Percentiles rank a stretch among this genome's conserved stretches.
Evolutionary conservation across 768 basidiomycete genomes (phyloP).

Genomic region (Termitomyces eurrhizus): DNA sequence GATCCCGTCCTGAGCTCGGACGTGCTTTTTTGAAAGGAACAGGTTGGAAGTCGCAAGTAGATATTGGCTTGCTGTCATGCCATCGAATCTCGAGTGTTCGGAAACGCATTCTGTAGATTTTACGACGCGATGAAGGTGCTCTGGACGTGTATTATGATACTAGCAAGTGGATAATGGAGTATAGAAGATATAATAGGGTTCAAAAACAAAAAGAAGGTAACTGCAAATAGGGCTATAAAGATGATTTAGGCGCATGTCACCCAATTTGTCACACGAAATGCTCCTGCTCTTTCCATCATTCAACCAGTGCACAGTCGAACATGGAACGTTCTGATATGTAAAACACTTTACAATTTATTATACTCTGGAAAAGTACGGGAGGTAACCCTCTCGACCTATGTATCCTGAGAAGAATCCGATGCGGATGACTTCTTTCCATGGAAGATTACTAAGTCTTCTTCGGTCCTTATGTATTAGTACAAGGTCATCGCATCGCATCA

Average conservation of each 20-base stretch:
- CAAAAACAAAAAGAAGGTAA: slow-evolving; percentile 6
- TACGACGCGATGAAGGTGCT: slow-evolving; percentile 15
- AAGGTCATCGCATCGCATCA: neutral
- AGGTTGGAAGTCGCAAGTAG: slow-evolving; percentile 95
- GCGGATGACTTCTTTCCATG: slow-evolving; percentile 1
- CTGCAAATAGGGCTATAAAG: neutral
- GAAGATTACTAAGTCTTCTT: neutral
- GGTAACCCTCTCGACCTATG: neutral
- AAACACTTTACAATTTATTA: neutral
- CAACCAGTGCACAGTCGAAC: neutral
- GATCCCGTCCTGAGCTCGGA: slow-evolving; percentile 46
- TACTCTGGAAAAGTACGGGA: neutral
- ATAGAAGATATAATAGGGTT: slow-evolving; percentile 1
- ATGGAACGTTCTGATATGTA: neutral
- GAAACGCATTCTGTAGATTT: slow-evolving; percentile 59
- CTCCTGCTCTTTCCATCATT: neutral
- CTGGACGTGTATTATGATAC: slow-evolving; percentile 12
- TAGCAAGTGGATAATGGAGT: neutral
- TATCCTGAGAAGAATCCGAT: neutral
- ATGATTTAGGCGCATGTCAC: slow-evolving; percentile 8
- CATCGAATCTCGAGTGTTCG: slow-evolving; percentile 92
- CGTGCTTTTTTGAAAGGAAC: slow-evolving; percentile 77
- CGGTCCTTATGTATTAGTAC: neutral
- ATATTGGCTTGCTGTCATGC: slow-evolving; percentile 96
- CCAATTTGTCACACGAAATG: slow-evolving; percentile 7